Conservation (phyloP, 2,329 filamentous ascomycete genomes). For the Fusarium sp. region DNA sequence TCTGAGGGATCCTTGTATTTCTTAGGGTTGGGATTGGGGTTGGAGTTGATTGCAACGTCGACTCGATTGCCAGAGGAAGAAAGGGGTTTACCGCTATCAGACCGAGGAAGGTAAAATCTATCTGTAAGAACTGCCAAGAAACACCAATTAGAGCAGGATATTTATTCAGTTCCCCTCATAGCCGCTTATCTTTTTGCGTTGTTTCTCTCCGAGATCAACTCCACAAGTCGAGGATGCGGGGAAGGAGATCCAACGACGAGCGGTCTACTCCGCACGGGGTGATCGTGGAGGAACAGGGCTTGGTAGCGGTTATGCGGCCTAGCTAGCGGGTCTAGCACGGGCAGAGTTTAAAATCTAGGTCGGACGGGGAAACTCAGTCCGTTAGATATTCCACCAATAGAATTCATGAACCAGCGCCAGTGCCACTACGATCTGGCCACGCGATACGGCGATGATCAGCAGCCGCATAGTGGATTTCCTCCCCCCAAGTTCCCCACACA, state of each 20-base stretch:
- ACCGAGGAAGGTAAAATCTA: neutral
- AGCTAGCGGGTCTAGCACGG: constrained; percentile 25
- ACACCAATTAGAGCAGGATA: neutral
- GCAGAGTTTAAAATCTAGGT: constrained; percentile 12
- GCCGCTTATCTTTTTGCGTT: constrained; percentile 15
- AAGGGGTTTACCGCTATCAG: neutral
- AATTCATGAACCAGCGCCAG: neutral
- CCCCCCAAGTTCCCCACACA: constrained; percentile 37
- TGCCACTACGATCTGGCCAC: constrained; percentile 15
- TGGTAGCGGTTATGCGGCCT: neutral
- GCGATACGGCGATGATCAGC: constrained; percentile 23
- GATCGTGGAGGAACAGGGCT: constrained; percentile 29
- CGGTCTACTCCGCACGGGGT: constrained; percentile 38
- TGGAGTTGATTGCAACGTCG: neutral
- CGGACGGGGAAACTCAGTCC: constrained; percentile 21
- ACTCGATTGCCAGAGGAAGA: neutral
- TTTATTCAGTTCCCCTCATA: neutral
- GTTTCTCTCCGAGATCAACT: constrained; percentile 26
- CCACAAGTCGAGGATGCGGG: constrained; percentile 4
- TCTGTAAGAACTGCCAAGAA: neutral
- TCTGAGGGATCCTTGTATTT: constrained; percentile 6
- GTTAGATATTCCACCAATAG: constrained; percentile 27
- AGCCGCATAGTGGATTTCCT: constrained; percentile 14
- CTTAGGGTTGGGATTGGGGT: neutral
- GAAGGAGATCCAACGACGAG: constrained; percentile 29